A percentile compares a stretch with the other conserved stretches of the same genome.
Conservation (phyloP, 768 basidiomycete genomes). For the Pulveroboletus ravenelii region DNA sequence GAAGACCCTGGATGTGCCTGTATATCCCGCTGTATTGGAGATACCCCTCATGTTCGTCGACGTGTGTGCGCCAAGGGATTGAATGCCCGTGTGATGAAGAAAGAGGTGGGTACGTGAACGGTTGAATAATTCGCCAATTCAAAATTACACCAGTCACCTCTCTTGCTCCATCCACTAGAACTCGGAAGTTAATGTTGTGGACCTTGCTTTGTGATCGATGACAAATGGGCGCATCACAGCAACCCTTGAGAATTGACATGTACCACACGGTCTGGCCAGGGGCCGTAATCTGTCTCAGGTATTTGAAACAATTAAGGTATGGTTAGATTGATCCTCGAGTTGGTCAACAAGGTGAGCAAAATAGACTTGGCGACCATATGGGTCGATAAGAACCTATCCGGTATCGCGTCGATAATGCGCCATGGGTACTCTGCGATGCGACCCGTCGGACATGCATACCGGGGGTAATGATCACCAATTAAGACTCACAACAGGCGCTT, state of each 20-base stretch:
- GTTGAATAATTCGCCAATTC: background rate
- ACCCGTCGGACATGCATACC: background rate
- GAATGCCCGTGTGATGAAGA: background rate
- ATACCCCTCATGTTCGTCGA: constrained; percentile 19
- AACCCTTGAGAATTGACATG: constrained; percentile 2
- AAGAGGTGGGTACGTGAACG: constrained; percentile 14
- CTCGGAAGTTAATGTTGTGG: background rate
- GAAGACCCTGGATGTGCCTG: constrained; percentile 12
- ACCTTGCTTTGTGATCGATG: constrained; percentile 1
- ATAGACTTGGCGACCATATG: background rate
- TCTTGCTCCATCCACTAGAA: background rate
- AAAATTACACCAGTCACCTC: background rate
- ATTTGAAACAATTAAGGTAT: constrained; percentile 6
- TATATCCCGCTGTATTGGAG: constrained; percentile 18
- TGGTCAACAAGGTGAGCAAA: background rate
- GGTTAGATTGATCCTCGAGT: constrained; percentile 2
- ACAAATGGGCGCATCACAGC: background rate
- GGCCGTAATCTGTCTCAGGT: constrained; percentile 1
- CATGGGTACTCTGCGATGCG: background rate
- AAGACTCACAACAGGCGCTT: background rate
- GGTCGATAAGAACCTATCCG: constrained; percentile 7
- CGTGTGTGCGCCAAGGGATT: background rate
- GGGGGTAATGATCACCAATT: constrained; percentile 7
- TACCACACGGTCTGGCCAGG: background rate
- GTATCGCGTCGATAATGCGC: constrained; percentile 7